Evolutionary conservation across 345 rosid genomes (phyloP).

Genomic region (Brassica rapa): DNA sequence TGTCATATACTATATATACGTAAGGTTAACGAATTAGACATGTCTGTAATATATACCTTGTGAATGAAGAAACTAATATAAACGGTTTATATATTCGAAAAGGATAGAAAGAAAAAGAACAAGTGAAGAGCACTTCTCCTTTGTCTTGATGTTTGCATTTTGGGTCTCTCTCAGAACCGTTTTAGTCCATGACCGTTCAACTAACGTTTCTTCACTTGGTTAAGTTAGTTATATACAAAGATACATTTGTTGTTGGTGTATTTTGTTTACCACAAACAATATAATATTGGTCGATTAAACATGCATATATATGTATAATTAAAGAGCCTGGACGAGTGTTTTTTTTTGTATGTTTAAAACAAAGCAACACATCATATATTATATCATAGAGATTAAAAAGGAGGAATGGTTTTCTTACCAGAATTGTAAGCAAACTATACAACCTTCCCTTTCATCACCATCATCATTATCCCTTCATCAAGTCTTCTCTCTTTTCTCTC

Average conservation of each 20-base stretch:
- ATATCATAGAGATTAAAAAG: slow-evolving; percentile 25
- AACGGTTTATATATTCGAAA: slow-evolving; percentile 25
- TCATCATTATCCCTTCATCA: slow-evolving; percentile 67
- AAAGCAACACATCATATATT: slow-evolving; percentile 30
- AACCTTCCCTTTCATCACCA: slow-evolving; percentile 64
- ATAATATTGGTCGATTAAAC: slow-evolving; percentile 14
- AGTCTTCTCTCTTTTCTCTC: slow-evolving; percentile 51
- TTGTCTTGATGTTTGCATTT: slow-evolving; percentile 29
- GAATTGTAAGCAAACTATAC: slow-evolving; percentile 96
- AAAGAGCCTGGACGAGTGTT: not conserved
- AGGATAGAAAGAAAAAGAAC: slow-evolving; percentile 34
- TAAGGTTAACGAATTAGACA: slow-evolving; percentile 37
- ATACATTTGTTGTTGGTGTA: slow-evolving; percentile 33
- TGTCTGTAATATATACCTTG: slow-evolving; percentile 54
- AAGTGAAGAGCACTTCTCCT: slow-evolving; percentile 56
- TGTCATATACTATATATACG: slow-evolving; percentile 11
- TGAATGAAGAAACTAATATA: slow-evolving; percentile 59
- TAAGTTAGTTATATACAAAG: slow-evolving; percentile 36
- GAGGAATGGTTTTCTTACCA: slow-evolving; percentile 51
- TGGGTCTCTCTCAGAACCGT: slow-evolving; percentile 78
- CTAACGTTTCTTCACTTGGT: slow-evolving; percentile 48
- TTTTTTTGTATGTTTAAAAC: slow-evolving; percentile 17
- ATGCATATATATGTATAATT: not conserved
- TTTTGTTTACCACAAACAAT: slow-evolving; percentile 22
- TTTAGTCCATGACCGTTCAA: slow-evolving; percentile 75